Conservation (phyloP, 1,284 basidiomycete species). For the Xanthoconium separans region DNA sequence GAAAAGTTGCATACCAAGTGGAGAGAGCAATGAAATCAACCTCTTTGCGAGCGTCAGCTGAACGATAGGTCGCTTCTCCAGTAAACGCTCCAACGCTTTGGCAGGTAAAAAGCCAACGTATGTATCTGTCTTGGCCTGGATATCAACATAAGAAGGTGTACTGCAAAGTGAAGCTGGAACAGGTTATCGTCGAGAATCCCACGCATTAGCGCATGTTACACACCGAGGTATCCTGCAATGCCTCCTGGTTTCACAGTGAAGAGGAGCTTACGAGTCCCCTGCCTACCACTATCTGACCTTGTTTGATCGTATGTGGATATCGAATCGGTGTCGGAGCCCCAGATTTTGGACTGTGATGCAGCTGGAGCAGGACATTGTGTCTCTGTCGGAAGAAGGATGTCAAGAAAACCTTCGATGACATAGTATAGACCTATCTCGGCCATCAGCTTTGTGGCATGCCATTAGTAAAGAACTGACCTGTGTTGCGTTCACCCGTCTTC, state of each 20-base stretch:
- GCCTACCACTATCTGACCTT: conserved; percentile 15
- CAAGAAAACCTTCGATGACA: conserved; percentile 96
- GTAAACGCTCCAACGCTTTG: conserved; percentile 82
- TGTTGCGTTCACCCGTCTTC: conserved; percentile 87
- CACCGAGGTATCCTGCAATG: conserved; percentile 95
- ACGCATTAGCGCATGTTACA: conserved; percentile 23
- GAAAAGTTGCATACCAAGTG: conserved; percentile 59
- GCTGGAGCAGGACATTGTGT: conserved; percentile 34
- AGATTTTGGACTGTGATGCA: conserved; percentile 22
- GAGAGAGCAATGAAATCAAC: conserved; percentile 90
- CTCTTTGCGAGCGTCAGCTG: conserved; percentile 96
- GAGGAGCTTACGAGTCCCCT: conserved; percentile 57
- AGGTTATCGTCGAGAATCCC: conserved; percentile 1
- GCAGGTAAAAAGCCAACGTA: conserved; percentile 95
- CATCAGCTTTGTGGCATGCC: conserved; percentile 4
- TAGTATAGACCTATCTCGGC: conserved; percentile 80
- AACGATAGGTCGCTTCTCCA: conserved; percentile 94
- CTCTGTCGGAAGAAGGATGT: conserved; percentile 74
- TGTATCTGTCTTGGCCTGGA: conserved; percentile 94
- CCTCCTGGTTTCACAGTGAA: conserved; percentile 98
- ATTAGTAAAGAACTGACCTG: conserved; percentile 47
- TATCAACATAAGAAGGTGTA: conserved; percentile 94
- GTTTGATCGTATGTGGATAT: conserved; percentile 19
- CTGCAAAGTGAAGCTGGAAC: conserved; percentile 80
- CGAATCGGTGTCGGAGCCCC: conserved; percentile 24